Conservation (phyloP, 495 filamentous ascomycete species). For the Pseudoneurospora amorphoporcata region DNA sequence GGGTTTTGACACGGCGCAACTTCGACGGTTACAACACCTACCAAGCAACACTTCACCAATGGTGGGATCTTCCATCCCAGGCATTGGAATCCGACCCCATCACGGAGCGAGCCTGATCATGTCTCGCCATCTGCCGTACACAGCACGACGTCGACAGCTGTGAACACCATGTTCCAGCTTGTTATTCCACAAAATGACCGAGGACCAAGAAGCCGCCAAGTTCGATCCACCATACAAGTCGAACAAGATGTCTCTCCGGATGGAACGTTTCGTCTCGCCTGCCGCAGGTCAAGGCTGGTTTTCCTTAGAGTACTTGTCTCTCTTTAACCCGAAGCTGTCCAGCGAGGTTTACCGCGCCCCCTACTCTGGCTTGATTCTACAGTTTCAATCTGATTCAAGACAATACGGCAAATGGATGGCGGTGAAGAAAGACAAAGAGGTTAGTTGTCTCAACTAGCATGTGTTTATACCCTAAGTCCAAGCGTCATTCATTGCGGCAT, state of each 20-base stretch:
- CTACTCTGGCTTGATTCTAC: neutral
- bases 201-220: neutral
- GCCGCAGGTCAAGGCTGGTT: neutral
- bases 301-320: neutral
- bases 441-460: neutral
- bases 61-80: neutral
- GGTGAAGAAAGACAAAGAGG: neutral
- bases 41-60: neutral
- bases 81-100: neutral
- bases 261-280: neutral
- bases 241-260: neutral
- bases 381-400: neutral
- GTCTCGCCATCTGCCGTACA: conserved; percentile 8
- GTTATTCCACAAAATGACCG: neutral
- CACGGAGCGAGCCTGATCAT: neutral
- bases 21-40: neutral
- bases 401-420: neutral
- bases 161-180: neutral
- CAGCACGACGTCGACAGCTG: neutral
- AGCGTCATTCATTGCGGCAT: neutral
- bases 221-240: neutral
- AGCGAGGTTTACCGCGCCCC: neutral
- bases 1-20: neutral
- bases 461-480: neutral
- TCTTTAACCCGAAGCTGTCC: neutral